Evolutionary conservation across 2,329 filamentous ascomycete genomes (phyloP).

Genomic region (Scedosporium boydii): DNA sequence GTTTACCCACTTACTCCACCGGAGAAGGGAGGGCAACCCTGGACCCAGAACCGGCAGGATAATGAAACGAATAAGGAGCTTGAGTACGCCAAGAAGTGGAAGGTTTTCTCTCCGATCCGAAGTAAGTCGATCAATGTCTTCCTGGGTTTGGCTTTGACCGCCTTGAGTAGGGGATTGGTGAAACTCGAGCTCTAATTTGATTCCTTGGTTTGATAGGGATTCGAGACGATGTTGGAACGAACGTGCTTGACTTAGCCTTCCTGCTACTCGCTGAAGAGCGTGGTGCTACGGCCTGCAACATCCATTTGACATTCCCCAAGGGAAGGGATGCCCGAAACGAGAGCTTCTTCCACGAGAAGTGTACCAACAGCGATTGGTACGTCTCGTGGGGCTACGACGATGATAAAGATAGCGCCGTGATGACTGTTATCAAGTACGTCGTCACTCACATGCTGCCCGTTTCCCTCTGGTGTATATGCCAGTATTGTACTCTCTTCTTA

Average conservation of each 20-base stretch:
- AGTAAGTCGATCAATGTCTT: background rate
- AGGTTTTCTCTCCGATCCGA: background rate
- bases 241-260: background rate
- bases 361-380: constrained; percentile 16
- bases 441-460: constrained; percentile 6
- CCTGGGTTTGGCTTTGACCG: background rate
- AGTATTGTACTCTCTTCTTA: background rate
- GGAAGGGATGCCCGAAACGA: constrained; percentile 11
- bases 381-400: constrained; percentile 22
- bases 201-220: background rate
- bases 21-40: background rate
- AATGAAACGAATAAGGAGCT: background rate
- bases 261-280: background rate
- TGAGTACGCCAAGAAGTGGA: background rate
- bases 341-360: constrained; percentile 16
- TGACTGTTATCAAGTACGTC: constrained; percentile 21
- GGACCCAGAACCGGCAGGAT: background rate
- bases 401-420: constrained; percentile 18
- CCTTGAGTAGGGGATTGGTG: background rate
- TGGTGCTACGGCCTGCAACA: background rate
- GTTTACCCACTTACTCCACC: background rate
- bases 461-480: background rate
- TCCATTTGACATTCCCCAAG: background rate
- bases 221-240: background rate
- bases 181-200: background rate